Percentiles rank a stretch among this genome's conserved stretches.
phyloP scores from a whole-genome alignment of 352 stramenopile species.

The Phytophthora cactorum region DNA sequence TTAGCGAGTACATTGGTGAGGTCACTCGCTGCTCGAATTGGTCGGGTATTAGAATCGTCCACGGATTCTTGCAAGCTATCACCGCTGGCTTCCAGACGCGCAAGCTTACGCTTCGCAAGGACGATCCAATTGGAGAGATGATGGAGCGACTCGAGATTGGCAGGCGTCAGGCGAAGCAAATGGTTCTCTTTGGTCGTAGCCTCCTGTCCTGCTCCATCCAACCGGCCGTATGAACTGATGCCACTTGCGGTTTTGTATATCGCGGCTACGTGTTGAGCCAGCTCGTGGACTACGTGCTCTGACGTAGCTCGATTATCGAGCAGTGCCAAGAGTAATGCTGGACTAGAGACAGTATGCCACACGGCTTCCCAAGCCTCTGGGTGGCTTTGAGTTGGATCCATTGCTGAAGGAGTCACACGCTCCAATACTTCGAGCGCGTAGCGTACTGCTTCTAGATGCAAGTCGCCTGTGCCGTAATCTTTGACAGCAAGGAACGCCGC shows the following conservation, averaged over 20 bases:
- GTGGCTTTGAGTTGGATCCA: slow-evolving; percentile 39
- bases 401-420: slow-evolving; percentile 30
- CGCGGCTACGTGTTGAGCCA: slow-evolving; percentile 57
- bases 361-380: slow-evolving; percentile 42
- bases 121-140: slow-evolving; percentile 86
- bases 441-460: slow-evolving; percentile 61
- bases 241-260: slow-evolving; percentile 58
- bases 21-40: slow-evolving; percentile 49
- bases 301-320: slow-evolving; percentile 45
- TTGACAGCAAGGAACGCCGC: slow-evolving; percentile 52
- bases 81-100: slow-evolving; percentile 53
- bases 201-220: slow-evolving; percentile 28
- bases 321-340: slow-evolving; percentile 72
- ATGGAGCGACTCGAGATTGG: slow-evolving; percentile 78
- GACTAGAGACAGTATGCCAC: slow-evolving; percentile 58
- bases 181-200: slow-evolving; percentile 18
- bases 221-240: slow-evolving; percentile 53
- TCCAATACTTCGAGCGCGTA: slow-evolving; percentile 74
- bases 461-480: slow-evolving; percentile 52
- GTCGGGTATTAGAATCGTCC: slow-evolving; percentile 25
- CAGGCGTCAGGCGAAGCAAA: slow-evolving; percentile 44
- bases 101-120: slow-evolving; percentile 75
- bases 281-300: slow-evolving; percentile 57
- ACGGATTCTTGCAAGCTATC: slow-evolving; percentile 17
- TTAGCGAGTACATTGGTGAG: slow-evolving; percentile 51